Percentiles rank a stretch among this genome's conserved stretches.
phyloP scores from a whole-genome alignment of 2,329 filamentous ascomycete species.

The Talaromyces sp. region DNA sequence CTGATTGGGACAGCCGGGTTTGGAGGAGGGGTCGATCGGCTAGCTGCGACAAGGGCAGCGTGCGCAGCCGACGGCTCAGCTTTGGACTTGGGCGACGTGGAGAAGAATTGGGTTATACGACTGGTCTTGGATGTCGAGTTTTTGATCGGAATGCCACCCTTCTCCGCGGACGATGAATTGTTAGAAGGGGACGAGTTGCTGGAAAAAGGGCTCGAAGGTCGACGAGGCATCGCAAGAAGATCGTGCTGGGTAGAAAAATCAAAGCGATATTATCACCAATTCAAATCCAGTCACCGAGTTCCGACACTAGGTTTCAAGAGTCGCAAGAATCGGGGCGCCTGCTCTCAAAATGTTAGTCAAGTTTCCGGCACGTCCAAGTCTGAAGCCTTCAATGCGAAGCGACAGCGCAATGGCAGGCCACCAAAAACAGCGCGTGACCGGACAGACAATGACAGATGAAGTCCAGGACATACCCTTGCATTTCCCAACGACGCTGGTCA shows the following conservation, averaged over 20 bases:
- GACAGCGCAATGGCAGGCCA: background rate
- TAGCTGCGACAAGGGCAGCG: conserved; percentile 61
- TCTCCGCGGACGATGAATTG: conserved; percentile 43
- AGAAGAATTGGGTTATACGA: conserved; percentile 78
- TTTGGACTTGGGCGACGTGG: conserved; percentile 70
- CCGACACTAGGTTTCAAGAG: background rate
- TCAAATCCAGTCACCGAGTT: background rate
- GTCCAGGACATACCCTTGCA: conserved; percentile 1
- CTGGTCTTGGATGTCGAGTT: conserved; percentile 59
- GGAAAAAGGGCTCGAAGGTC: conserved; percentile 55
- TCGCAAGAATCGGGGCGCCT: background rate
- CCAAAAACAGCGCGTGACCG: background rate
- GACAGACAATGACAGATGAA: background rate
- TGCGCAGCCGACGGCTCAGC: conserved; percentile 48
- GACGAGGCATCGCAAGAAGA: conserved; percentile 55
- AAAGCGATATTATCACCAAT: background rate
- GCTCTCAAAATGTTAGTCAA: background rate
- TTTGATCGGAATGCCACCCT: conserved; percentile 46
- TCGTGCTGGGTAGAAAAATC: background rate
- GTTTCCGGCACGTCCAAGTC: background rate
- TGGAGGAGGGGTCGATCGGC: conserved; percentile 45
- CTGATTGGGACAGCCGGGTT: conserved; percentile 58
- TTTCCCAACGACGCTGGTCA: background rate
- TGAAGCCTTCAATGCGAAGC: background rate
- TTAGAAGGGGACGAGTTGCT: conserved; percentile 36